A percentile compares a stretch with the other conserved stretches of the same genome.
Conservation (phyloP, 345 rosid genomes). For the Theobroma cacao region DNA sequence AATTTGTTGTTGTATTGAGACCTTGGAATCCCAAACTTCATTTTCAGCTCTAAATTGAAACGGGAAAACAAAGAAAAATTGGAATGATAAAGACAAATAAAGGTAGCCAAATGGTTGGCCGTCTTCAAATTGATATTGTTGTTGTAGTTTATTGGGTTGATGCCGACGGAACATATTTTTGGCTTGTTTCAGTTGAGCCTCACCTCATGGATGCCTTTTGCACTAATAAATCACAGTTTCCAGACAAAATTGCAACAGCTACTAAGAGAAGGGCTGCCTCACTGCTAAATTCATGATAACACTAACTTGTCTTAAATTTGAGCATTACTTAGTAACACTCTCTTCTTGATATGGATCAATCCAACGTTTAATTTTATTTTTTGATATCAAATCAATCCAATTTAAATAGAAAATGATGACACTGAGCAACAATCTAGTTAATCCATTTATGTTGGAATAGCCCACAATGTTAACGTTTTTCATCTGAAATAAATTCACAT, state of each 20-base stretch:
- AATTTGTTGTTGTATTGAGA: background rate
- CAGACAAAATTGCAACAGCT: background rate
- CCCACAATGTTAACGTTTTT: no score
- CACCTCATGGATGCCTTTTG: background rate
- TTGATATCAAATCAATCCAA: no score
- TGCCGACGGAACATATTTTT: constrained; percentile 2
- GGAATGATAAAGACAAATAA: constrained; percentile 7
- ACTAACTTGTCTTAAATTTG: no score
- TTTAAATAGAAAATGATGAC: no score
- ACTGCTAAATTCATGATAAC: no score
- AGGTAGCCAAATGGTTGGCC: constrained; percentile 8
- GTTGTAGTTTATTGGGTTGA: background rate
- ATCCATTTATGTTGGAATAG: no score
- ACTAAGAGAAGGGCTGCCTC: no score
- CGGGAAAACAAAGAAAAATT: background rate
- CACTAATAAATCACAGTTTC: background rate
- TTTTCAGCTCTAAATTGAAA: background rate
- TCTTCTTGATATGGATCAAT: no score
- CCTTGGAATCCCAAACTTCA: background rate
- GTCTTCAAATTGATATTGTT: background rate
- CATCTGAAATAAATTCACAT: no score
- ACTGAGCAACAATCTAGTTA: no score
- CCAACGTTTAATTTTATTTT: no score
- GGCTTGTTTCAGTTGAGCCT: background rate
- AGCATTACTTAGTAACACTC: no score